Conservation (phyloP, 2,329 filamentous ascomycete species). For the Huntiella abstrusa region DNA sequence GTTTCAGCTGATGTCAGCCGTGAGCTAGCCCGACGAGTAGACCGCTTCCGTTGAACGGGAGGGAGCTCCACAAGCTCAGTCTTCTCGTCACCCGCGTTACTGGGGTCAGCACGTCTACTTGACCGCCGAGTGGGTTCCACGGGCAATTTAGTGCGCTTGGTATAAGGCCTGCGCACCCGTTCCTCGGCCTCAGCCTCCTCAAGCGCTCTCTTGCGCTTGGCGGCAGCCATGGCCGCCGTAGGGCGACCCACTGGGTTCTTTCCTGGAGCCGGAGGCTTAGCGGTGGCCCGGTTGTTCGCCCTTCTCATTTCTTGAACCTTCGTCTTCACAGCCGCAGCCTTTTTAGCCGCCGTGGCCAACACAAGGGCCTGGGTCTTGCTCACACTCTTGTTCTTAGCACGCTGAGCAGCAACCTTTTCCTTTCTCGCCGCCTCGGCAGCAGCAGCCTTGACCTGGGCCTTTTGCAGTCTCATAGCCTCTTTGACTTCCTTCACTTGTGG, state of each 20-base stretch:
- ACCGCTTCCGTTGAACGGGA: background rate
- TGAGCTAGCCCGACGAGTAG: background rate
- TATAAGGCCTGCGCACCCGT: background rate
- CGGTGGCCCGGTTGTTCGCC: background rate
- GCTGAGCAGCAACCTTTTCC: slow-evolving; percentile 6
- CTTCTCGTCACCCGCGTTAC: background rate
- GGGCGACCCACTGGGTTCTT: background rate
- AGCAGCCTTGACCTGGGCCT: slow-evolving; percentile 25
- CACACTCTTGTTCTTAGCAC: slow-evolving; percentile 16
- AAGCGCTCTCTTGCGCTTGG: slow-evolving; percentile 1
- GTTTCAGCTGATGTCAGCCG: background rate
- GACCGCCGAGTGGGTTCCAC: background rate
- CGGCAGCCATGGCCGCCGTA: background rate
- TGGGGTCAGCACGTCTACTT: background rate
- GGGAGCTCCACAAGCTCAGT: background rate
- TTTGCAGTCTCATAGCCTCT: slow-evolving; percentile 16
- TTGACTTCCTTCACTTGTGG: slow-evolving; percentile 26
- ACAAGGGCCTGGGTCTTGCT: slow-evolving; percentile 13
- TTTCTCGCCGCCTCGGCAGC: slow-evolving; percentile 27
- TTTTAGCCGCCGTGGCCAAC: slow-evolving; percentile 5
- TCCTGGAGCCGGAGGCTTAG: background rate
- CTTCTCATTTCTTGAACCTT: slow-evolving; percentile 4
- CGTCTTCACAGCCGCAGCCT: slow-evolving; percentile 2
- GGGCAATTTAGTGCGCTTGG: background rate
- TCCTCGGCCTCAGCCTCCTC: background rate